Evolutionary conservation across 176 grass and related monocot species (phyloP).

Genomic region (Musa beccarii): DNA sequence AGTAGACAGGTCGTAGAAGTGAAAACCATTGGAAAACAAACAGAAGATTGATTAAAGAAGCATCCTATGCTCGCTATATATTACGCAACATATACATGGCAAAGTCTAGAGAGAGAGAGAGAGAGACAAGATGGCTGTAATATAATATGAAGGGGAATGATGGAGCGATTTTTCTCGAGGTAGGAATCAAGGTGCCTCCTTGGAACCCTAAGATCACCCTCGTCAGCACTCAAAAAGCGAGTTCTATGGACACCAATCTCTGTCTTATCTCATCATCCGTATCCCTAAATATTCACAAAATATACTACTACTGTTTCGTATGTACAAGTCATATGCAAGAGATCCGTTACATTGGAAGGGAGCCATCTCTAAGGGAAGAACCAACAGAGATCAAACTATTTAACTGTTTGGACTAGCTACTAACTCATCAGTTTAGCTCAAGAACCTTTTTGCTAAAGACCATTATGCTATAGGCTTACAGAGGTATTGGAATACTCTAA

Average conservation of each 20-base stretch:
- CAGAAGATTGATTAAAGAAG: background rate
- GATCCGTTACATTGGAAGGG: background rate
- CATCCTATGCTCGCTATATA: background rate
- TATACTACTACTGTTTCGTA: background rate
- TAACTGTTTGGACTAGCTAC: background rate
- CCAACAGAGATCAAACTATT: background rate
- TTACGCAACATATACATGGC: background rate
- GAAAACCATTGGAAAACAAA: background rate
- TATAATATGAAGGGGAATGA: constrained; percentile 3
- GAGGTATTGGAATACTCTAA: no score
- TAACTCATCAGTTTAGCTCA: background rate
- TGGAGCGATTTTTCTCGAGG: constrained; percentile 56
- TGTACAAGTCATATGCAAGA: background rate
- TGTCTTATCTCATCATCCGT: background rate
- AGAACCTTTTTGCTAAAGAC: no score
- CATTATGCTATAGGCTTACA: no score
- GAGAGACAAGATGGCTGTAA: background rate
- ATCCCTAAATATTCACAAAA: background rate
- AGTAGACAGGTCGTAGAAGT: background rate
- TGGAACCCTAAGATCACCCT: constrained; percentile 39
- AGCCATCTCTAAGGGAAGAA: background rate
- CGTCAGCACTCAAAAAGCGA: constrained; percentile 36
- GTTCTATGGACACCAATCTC: background rate
- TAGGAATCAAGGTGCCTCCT: constrained; percentile 25
- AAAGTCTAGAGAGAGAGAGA: background rate